Base-by-base conservation (phyloP, 2,329 filamentous ascomycete genomes). In the Neonectria ditissima region DNA sequence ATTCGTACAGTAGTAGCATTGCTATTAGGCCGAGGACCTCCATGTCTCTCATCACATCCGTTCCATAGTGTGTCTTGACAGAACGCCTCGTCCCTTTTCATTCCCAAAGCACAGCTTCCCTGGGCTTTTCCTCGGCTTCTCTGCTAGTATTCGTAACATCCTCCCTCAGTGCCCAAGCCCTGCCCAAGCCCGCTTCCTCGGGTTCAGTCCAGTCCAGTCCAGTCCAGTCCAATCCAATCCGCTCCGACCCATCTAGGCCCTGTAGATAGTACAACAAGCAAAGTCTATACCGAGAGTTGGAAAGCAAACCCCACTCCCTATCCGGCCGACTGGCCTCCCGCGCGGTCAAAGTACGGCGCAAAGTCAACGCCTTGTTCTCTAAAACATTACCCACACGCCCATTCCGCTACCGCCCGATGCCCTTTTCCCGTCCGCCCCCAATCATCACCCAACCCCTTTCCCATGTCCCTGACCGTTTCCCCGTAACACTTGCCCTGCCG, bases 311-410 rank as follows among this genome's bases (percentile, higher is more conserved):
- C 48, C 65, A 48, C 59, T 59, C 65, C 65, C 65, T 47, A 39
- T 56, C 66, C 57, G 41, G 54, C 50, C 48, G 45, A 32, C 54
- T 47, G 63, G 54, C 53, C 47, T 63, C 62, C 50, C 58, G 55
- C 69, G 63, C 63, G 59, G 57, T 64, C 63, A 44, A 59, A 62
- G 63, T 61, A 69, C 60, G 64, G 60, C 66, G 71, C 61, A 63
- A 67, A 65, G 51, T 55, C 61, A 68, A 68, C 66, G 66, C 66
- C 70, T 69, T 70, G 54, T 56, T 61, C n/a, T 65, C 59, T 62
- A 65, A 73, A 65, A 66, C 70, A 72, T 67, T 66, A 70, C 58
- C 65, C 68, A 59, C 70, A 68, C 68, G 63, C 68, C 68, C 55
- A 58, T 65, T 52, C 64, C 50, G 45, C 58, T 55, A 53, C 47